Evolutionary conservation across 2,329 filamentous ascomycete genomes (phyloP), one percentile per base, ranked within the genome.

Genomic region (Annulohypoxylon truncatum): DNA sequence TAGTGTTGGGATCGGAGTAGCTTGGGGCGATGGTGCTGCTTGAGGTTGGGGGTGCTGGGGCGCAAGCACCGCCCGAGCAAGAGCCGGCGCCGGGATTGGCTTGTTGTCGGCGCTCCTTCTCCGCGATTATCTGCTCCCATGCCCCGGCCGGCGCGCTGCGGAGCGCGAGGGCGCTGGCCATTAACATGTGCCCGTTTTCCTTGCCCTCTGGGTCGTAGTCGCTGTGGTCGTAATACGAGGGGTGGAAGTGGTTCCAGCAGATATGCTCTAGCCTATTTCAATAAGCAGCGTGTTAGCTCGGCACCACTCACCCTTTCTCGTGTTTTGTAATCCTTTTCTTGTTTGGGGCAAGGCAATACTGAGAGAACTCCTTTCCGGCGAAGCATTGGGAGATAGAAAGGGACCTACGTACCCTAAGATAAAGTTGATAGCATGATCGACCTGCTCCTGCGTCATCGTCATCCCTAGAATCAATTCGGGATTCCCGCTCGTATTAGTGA

Each of bases 401-500:
- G 35, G 13, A 12, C 22, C 2, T 10, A 15, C 82, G 69, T 77
- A 86, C 84, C 82, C 80, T 20, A 87, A 77, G 61, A 87, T 84
- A 56, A 87, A 85, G 74, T 87, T 86, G 67, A 87, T 80, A 15
- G 79, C 83, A 44, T 78, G 76, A 42, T 82, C 80, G 29, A 82
- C 83, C 70, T 85, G 79, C 75, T 73, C 4, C 76, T 79, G 62
- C 79, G 74, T 48, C 74, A 75, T 10, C 22, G 55, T 54, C 20
- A 58, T 66, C 31, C 59, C 33, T 13, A 44, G 40, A 0, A 20
- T 26, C 3, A 15, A 28, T 18, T 33, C 48, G 0, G 22, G 24
- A 2, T 48, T 40, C 13, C 40, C 20, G 8, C 8, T 33, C 7
- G 52, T 35, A 26, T 42, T 51, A 10, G 20, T 12, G 12, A 33